A percentile compares a stretch with the other conserved stretches of the same genome.
Evolutionary conservation across 202 grass and related monocot species (phyloP).

Genomic region (Panicum hallii): DNA sequence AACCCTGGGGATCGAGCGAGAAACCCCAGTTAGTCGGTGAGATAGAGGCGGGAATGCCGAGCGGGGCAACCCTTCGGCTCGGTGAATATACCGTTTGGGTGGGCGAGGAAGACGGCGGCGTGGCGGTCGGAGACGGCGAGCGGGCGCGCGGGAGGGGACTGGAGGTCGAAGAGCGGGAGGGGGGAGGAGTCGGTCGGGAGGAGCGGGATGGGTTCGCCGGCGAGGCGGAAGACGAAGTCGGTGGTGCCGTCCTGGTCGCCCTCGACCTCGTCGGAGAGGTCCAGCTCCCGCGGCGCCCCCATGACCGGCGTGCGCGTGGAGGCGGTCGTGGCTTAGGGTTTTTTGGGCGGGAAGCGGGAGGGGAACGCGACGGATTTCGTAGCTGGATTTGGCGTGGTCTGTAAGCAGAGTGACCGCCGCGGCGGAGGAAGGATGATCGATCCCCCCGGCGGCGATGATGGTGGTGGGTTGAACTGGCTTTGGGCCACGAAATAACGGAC

Average conservation of each 20-base stretch:
- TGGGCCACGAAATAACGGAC: not conserved
- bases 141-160: slow-evolving; percentile 58
- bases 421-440: not conserved
- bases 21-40: slow-evolving; percentile 43
- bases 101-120: slow-evolving; percentile 66
- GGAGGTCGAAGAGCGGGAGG: slow-evolving; percentile 61
- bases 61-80: not conserved
- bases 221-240: slow-evolving; percentile 79
- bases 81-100: slow-evolving; percentile 53
- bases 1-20: slow-evolving; percentile 63
- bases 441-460: slow-evolving; percentile 14
- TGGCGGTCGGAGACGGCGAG: slow-evolving; percentile 64
- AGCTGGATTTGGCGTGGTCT: not conserved
- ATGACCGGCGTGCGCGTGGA: slow-evolving; percentile 1
- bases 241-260: slow-evolving; percentile 61
- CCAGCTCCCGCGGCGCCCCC: slow-evolving; percentile 53
- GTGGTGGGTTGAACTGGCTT: not conserved
- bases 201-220: slow-evolving; percentile 72
- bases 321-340: slow-evolving; percentile 42
- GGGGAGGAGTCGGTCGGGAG: slow-evolving; percentile 42
- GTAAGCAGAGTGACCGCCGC: slow-evolving; percentile 28
- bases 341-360: slow-evolving; percentile 45
- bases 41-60: slow-evolving; percentile 15
- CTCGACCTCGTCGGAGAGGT: slow-evolving; percentile 74
- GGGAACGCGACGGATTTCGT: not conserved